Evolutionary conservation across 2,329 filamentous ascomycete species (phyloP), one percentile per base, ranked within the genome.

Genomic region (Sclerotinia subarctica): DNA sequence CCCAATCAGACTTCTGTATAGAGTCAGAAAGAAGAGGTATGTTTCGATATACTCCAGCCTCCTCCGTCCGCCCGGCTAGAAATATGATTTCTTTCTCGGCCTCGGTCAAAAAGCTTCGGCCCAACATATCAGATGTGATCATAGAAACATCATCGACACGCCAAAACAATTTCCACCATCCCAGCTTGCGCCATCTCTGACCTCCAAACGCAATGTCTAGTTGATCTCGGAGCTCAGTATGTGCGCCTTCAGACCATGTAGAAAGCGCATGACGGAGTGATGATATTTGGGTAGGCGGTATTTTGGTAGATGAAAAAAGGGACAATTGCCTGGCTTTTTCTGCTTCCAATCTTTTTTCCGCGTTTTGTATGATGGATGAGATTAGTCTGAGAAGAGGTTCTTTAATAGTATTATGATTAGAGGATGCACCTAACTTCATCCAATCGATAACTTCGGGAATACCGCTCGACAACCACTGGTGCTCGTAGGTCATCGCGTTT

Each of bases 151-250:
- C 94, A 76, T 98, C 94, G 32, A 95, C 93, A 26, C 93, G 88
- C 93, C 93, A 97, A 77, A 97, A 93, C 0, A 98, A 84, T 78
- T 96, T 96, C 90, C 93, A 97, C 94, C 94, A 98, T 21, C 88
- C 85, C 5, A 97, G 82, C 71, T 91, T 90, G 35, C 87, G 86
- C 94, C 94, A 97, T 51, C 88, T 84, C 24, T 81, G 84, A n/a
- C 91, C 88, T 0, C 85, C 82, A 73, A 97, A 94, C 0, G 92
- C 93, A 56, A 87, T 80, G 72, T 94, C 90, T 2, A 97, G 86
- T 73, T 93, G 86, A 63, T 90, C 85, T 70, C 93, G 91, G 10
- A 98, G 84, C 78, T 98, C 94, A 0, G 88, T 85, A 76, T 98
- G 94, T 0, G 92, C 92, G 29, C 83, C 82, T 74, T 94, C 89